Base-by-base conservation (phyloP, 371 early-diverging fungal species). In the Batrachochytrium dendrobatidis region DNA sequence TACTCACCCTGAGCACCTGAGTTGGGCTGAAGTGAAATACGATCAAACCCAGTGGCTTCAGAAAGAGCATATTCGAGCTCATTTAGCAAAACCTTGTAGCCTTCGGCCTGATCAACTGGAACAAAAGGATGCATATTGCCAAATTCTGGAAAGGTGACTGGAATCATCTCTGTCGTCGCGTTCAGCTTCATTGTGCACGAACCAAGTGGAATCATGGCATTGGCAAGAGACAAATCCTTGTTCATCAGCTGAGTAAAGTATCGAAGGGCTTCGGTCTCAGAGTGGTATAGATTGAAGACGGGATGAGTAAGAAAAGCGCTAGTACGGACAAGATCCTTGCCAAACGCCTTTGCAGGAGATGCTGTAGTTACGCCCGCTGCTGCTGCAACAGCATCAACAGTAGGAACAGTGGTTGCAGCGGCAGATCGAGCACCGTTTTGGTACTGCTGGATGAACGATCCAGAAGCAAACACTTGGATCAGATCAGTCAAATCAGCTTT, bases 151-250 rank as follows among this genome's bases (percentile, higher is more conserved):
- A 93, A 93, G 31, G 98, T 94, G 48, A 97, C 84, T 15, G 98
- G 95, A 62, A 95, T 90, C 92, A 97, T 94, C 74, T 95, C 95
- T 26, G 93, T 88, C 30, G 96, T 94, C 56, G 95, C 94, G 65
- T 97, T 97, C 43, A 97, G 82, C 84, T 97, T 95, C 98, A 97
- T 97, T 54, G 98, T 97, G 80, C 98, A 97, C 52, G 91, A 90
- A 31, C 98, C 98, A 32, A 97, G 82, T 55, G 98, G 92, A 60
- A 97, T 97, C 98, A 97, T 97, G 55, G 96, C 91, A 72, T 97
- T 88, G 49, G 88, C 89, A 55, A 97, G 79, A 18, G 94, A 94
- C 72, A 97, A 80, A 73, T 97, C 98, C 80, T 91, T 93, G 81
- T 83, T 85, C 77, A 94, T 91, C 43, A 97, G 84, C 61, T 88